Percentiles rank a stretch among this genome's conserved stretches.
phyloP scores from a whole-genome alignment of 225 moss, liverwort and hornwort species.

The Bryum argenteum region DNA sequence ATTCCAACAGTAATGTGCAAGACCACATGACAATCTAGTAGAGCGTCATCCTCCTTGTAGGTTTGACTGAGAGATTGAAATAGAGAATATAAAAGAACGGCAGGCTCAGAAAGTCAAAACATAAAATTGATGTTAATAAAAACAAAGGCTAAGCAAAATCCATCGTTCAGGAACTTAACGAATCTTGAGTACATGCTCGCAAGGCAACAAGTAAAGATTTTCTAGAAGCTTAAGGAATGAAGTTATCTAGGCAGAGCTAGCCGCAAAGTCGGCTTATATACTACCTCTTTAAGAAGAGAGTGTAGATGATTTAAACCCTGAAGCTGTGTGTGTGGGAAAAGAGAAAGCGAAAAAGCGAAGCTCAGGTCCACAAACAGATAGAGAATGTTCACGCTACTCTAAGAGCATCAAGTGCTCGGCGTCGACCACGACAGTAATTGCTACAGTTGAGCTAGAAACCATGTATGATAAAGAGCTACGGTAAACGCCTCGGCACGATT shows the following conservation, averaged over 20 bases:
- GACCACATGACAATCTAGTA: neutral
- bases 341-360: neutral
- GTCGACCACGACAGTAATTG: neutral
- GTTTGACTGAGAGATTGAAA: neutral
- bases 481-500: no score
- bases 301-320: neutral
- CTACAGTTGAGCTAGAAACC: neutral
- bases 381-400: neutral
- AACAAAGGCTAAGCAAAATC: neutral
- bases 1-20: neutral
- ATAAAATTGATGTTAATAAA: no score
- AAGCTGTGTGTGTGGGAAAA: neutral
- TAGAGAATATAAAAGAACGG: no score
- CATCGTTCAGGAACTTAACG: neutral
- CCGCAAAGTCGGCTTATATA: neutral
- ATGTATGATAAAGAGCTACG: neutral
- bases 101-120: no score
- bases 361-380: neutral
- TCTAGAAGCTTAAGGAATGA: neutral
- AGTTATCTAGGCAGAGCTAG: neutral
- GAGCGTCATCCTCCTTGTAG: neutral
- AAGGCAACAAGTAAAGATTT: conserved; percentile 8
- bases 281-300: no score
- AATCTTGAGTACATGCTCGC: neutral
- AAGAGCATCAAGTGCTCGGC: neutral